Percentiles rank a stretch among this genome's conserved stretches.
Evolutionary conservation across 306 rosid genomes (phyloP).

Genomic region (Echinosophora koreensis): DNA sequence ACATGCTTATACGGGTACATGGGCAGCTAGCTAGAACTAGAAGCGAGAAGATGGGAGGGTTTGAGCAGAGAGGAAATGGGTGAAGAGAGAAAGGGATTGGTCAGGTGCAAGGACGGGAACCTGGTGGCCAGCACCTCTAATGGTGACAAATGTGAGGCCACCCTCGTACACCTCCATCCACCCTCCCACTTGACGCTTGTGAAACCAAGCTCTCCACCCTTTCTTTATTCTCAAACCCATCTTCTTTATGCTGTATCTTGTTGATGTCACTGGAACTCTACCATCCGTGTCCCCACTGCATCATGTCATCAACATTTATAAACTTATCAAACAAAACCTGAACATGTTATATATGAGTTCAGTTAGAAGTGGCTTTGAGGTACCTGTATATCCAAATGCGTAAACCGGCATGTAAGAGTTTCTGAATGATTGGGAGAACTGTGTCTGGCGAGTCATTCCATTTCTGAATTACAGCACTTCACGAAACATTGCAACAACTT

Average conservation of each 20-base stretch:
- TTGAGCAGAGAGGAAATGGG: constrained; percentile 63
- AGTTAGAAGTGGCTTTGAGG: not conserved
- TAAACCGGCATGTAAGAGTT: constrained; percentile 63
- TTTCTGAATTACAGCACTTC: constrained; percentile 53
- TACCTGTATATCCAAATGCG: constrained; percentile 80
- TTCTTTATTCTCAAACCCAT: constrained; percentile 52
- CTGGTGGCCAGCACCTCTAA: constrained; percentile 88
- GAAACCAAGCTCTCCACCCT: constrained; percentile 74
- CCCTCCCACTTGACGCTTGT: constrained; percentile 61
- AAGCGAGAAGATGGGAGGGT: constrained; percentile 53
- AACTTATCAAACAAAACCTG: too few relatives aligned
- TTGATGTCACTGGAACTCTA: constrained; percentile 72
- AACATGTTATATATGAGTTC: not conserved
- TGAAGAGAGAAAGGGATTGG: constrained; percentile 62
- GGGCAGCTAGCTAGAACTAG: not conserved
- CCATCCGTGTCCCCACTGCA: constrained; percentile 78
- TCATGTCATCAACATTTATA: too few relatives aligned
- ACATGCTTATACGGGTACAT: not conserved
- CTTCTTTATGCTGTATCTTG: constrained; percentile 65
- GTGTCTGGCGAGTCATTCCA: constrained; percentile 68
- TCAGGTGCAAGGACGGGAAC: constrained; percentile 64
- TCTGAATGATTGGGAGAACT: constrained; percentile 55
- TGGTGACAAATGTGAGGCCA: constrained; percentile 65
- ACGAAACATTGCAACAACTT: not conserved
- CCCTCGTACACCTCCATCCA: constrained; percentile 64